Percentiles rank a stretch among this genome's conserved stretches.
phyloP scores from a whole-genome alignment of 768 basidiomycete genomes.

The Termitomyces bulborhizus region DNA sequence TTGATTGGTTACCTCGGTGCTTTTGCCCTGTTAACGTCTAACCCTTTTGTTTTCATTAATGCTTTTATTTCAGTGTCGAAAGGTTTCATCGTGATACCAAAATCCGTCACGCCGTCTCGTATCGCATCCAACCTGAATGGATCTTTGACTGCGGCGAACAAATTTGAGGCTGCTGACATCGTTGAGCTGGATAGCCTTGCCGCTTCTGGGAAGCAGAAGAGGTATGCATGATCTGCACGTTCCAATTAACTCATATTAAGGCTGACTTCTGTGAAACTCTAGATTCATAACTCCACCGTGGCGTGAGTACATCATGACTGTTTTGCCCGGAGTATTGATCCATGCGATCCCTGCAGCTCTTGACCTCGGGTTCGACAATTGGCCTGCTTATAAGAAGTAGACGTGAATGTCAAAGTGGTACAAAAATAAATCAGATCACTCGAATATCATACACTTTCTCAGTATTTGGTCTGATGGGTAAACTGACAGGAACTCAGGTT shows the following conservation, averaged over 20 bases:
- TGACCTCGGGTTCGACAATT: constrained; percentile 68
- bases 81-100: constrained; percentile 62
- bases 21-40: constrained; percentile 14
- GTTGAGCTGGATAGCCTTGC: constrained; percentile 52
- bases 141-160: constrained; percentile 36
- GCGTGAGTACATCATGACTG: constrained; percentile 40
- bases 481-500: not conserved
- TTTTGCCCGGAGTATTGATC: not conserved
- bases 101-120: constrained; percentile 68
- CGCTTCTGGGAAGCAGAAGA: constrained; percentile 58
- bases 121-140: constrained; percentile 57
- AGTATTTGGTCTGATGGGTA: not conserved
- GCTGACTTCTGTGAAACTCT: not conserved
- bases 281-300: constrained; percentile 62
- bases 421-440: not conserved
- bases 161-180: constrained; percentile 46
- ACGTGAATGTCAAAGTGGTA: not conserved
- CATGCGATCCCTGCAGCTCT: constrained; percentile 32
- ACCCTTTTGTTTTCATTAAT: not conserved
- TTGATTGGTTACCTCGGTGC: constrained; percentile 59
- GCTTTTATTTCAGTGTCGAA: constrained; percentile 43
- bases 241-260: not conserved
- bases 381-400: constrained; percentile 29
- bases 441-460: not conserved
- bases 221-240: constrained; percentile 25